Conservation (phyloP, 106 monocot genomes). For the Cymbidium sinense region DNA sequence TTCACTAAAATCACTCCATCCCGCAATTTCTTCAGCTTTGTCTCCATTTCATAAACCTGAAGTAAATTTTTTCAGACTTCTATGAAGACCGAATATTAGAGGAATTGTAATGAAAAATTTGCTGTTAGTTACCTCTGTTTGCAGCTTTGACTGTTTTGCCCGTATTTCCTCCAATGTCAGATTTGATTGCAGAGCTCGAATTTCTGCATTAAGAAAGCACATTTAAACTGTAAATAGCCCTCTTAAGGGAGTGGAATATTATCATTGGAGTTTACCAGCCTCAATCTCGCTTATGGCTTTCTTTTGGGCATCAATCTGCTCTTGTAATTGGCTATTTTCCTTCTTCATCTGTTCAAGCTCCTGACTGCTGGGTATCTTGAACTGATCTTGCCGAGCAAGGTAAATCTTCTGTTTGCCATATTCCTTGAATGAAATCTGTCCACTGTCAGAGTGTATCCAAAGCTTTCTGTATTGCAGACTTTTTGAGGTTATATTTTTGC, state of each 20-base stretch:
- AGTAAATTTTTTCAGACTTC: not conserved
- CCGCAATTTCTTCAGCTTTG: slow-evolving; percentile 61
- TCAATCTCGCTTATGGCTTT: slow-evolving; percentile 66
- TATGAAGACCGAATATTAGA: not conserved
- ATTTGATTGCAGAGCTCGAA: slow-evolving; percentile 69
- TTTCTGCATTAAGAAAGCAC: slow-evolving; percentile 44
- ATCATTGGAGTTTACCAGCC: slow-evolving; percentile 39
- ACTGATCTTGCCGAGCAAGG: slow-evolving; percentile 89
- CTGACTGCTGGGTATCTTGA: slow-evolving; percentile 71
- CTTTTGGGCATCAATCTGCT: slow-evolving; percentile 56
- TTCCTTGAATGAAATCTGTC: slow-evolving; percentile 91
- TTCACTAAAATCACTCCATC: slow-evolving; percentile 64
- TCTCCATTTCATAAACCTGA: slow-evolving; percentile 73
- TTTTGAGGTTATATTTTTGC: slow-evolving; percentile 92
- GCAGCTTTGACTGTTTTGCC: slow-evolving; percentile 52
- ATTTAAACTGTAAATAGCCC: not conserved
- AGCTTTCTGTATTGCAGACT: slow-evolving; percentile 85
- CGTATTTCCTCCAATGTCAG: slow-evolving; percentile 71
- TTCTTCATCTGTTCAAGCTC: slow-evolving; percentile 94
- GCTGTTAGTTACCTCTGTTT: slow-evolving; percentile 39
- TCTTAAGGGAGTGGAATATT: not conserved
- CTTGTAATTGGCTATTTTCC: slow-evolving; percentile 61
- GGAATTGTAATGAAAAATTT: not conserved
- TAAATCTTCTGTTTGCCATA: slow-evolving; percentile 97
- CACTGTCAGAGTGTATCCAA: slow-evolving; percentile 67